Conservation (phyloP, 371 early-diverging fungal species). For the Mucor sp. region DNA sequence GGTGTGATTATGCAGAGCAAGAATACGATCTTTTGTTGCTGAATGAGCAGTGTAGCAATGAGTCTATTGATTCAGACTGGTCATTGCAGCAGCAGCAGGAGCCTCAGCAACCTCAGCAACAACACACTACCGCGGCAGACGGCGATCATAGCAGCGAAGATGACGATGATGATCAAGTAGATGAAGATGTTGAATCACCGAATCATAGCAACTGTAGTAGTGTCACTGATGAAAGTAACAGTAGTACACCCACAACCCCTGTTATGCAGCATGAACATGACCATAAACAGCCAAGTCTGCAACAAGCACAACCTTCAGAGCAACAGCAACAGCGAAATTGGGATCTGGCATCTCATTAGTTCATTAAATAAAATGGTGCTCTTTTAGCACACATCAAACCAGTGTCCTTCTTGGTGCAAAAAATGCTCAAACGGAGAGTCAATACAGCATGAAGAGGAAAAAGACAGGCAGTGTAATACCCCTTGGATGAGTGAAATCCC, state of each 20-base stretch:
- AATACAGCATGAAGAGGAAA: not conserved
- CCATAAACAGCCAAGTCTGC: not conserved
- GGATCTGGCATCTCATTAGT: not conserved
- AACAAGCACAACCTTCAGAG: not conserved
- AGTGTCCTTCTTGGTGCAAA: no score
- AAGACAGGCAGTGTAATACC: no score
- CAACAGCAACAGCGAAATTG: not conserved
- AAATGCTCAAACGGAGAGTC: not conserved
- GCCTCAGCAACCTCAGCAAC: not conserved
- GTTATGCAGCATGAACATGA: constrained; percentile 8
- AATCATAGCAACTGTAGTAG: not conserved
- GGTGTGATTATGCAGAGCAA: constrained; percentile 25
- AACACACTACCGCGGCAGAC: not conserved
- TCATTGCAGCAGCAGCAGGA: not conserved
- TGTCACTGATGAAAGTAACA: constrained; percentile 2
- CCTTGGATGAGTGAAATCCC: not conserved
- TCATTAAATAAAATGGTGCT: not conserved
- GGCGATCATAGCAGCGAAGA: not conserved
- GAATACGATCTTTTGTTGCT: constrained; percentile 20
- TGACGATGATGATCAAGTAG: not conserved
- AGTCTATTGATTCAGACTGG: constrained; percentile 4
- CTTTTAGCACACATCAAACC: not conserved
- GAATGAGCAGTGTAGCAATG: constrained; percentile 11
- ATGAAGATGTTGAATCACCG: not conserved
- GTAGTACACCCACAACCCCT: constrained; percentile 15